Evolutionary conservation across 257 asterid genomes (phyloP).

Genomic region (Striga asiatica): DNA sequence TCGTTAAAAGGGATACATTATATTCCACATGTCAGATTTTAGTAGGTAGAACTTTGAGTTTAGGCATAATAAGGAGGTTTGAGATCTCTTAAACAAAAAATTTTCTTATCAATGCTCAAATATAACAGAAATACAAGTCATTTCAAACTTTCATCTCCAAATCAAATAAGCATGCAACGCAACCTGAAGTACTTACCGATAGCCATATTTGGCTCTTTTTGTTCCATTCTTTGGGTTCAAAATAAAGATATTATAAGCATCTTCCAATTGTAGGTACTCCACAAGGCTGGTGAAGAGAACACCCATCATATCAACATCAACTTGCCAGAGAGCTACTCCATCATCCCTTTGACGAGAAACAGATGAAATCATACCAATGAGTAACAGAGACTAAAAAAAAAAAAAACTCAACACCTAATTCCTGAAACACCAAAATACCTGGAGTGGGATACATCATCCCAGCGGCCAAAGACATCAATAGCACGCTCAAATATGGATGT

Average conservation of each 20-base stretch:
- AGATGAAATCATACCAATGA: constrained; percentile 15
- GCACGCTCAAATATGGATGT: constrained; percentile 89
- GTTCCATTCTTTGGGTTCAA: constrained; percentile 74
- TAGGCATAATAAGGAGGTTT: not conserved
- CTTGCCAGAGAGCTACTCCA: constrained; percentile 71
- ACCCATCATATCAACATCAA: constrained; percentile 89
- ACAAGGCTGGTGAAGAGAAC: constrained; percentile 72
- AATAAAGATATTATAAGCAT: constrained; percentile 80
- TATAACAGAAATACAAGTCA: not conserved
- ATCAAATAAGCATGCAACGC: constrained; percentile 5
- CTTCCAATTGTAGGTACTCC: constrained; percentile 78
- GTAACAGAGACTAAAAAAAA: constrained; percentile 12
- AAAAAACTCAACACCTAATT: not conserved
- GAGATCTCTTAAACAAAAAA: not conserved
- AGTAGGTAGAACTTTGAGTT: not conserved
- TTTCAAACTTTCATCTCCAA: not conserved
- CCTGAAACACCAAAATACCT: constrained; percentile 32
- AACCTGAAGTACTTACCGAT: constrained; percentile 43
- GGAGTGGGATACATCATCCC: constrained; percentile 42
- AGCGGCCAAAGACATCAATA: constrained; percentile 75
- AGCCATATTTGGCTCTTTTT: constrained; percentile 75
- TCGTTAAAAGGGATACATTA: not conserved
- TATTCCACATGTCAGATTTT: not conserved
- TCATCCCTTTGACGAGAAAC: constrained; percentile 45
- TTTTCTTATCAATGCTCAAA: not conserved